A percentile compares a stretch with the other conserved stretches of the same genome.
Conservation (phyloP, 257 asterid species). For the Solanum lignicaule region DNA sequence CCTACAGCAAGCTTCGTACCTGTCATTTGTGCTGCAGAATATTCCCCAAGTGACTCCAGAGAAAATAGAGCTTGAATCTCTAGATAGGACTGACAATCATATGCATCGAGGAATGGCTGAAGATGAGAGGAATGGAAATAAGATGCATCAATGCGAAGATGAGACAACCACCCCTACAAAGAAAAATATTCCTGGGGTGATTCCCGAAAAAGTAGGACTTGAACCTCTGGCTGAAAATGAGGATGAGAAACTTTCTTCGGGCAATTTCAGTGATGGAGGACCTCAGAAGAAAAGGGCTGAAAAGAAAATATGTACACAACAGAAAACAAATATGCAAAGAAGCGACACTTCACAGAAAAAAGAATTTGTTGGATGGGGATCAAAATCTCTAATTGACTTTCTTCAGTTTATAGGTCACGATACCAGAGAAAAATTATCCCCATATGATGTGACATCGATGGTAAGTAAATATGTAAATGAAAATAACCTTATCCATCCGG, state of each 20-base stretch:
- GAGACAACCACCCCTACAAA: background rate
- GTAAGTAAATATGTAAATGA: slow-evolving; percentile 35
- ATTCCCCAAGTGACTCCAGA: background rate
- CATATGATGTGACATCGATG: slow-evolving; percentile 36
- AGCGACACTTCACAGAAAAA: slow-evolving; percentile 21
- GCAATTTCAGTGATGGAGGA: slow-evolving; percentile 10
- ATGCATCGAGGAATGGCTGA: too few relatives aligned
- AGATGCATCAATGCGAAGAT: too few relatives aligned
- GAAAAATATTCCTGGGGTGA: background rate
- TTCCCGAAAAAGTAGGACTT: background rate
- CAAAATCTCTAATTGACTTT: slow-evolving; percentile 53
- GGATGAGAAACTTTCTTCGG: slow-evolving; percentile 25
- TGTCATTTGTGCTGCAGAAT: background rate
- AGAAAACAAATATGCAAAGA: background rate
- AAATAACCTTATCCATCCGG: slow-evolving; percentile 35
- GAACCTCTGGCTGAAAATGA: slow-evolving; percentile 16
- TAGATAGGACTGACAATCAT: background rate
- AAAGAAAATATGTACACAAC: slow-evolving; percentile 13
- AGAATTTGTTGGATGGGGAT: slow-evolving; percentile 70
- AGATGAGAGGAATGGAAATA: too few relatives aligned
- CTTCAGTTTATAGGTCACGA: slow-evolving; percentile 49
- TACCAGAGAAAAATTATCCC: slow-evolving; percentile 28
- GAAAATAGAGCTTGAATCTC: background rate
- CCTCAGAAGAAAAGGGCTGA: slow-evolving; percentile 4
- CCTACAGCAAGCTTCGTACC: background rate